Conservation (phyloP, 495 filamentous ascomycete genomes). For the Letharia columbiana region DNA sequence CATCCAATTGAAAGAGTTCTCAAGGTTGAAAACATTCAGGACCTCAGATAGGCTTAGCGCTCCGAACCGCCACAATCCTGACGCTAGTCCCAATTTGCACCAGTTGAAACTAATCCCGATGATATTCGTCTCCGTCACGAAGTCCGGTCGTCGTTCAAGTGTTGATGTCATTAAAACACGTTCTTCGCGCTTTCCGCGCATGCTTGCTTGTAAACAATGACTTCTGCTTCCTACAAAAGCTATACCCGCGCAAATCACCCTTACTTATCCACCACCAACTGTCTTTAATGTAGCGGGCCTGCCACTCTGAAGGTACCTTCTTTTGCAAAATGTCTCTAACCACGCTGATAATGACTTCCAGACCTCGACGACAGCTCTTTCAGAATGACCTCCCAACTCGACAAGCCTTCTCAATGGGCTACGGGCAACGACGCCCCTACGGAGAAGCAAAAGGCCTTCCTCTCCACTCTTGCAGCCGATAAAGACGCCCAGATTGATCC, state of each 20-base stretch:
- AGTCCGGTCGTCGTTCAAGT: not conserved
- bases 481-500: conserved; percentile 21
- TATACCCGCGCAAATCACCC: not conserved
- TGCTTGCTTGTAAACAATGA: not conserved
- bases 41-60: too few relatives aligned
- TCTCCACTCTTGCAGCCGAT: conserved; percentile 22
- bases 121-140: not conserved
- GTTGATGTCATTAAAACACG: not conserved
- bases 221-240: not conserved
- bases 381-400: conserved; percentile 24
- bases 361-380: not conserved
- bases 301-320: not conserved
- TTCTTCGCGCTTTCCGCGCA: not conserved
- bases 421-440: conserved; percentile 24
- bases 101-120: not conserved
- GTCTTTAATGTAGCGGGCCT: not conserved
- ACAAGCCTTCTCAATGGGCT: conserved; percentile 24
- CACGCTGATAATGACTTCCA: not conserved
- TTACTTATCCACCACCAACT: not conserved
- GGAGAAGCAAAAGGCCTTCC: conserved; percentile 22
- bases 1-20: too few relatives aligned
- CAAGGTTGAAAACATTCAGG: too few relatives aligned
- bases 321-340: not conserved
- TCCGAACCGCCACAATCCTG: not conserved
- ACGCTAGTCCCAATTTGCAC: not conserved